phyloP scores from a whole-genome alignment of 2,329 filamentous ascomycete species.

The Colletotrichum incanum region DNA sequence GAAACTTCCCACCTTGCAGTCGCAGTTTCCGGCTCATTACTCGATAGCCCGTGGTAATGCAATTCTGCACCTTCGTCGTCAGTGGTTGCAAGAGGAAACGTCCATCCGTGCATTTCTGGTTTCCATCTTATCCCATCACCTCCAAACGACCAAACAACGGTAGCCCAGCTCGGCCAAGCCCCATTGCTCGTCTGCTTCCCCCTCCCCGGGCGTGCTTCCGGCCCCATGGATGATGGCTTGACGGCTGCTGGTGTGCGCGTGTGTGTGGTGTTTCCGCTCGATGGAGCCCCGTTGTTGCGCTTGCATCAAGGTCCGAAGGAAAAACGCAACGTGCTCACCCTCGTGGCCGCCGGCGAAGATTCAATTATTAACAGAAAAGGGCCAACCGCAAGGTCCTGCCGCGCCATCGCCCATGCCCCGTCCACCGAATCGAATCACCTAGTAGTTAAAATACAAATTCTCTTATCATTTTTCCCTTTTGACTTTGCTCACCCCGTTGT shows the following conservation, averaged over 20 bases:
- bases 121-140: constrained; percentile 10
- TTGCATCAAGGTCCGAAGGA: constrained; percentile 37
- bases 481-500: constrained; percentile 18
- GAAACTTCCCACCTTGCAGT: constrained; percentile 5
- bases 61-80: neutral
- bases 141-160: neutral
- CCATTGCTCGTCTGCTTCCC: neutral
- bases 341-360: constrained; percentile 40
- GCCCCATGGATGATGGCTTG: constrained; percentile 27
- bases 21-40: constrained; percentile 1
- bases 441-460: constrained; percentile 38
- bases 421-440: constrained; percentile 11
- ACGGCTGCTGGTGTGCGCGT: neutral
- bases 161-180: neutral
- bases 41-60: constrained; percentile 13
- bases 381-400: constrained; percentile 19
- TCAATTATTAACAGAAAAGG: constrained; percentile 43
- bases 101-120: neutral
- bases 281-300: constrained; percentile 35
- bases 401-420: constrained; percentile 29
- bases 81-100: neutral
- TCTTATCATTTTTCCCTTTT: constrained; percentile 10
- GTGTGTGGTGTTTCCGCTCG: constrained; percentile 35
- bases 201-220: constrained; percentile 25
- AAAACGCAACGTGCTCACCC: constrained; percentile 37